Base-by-base conservation (phyloP, 805 yeast species). In the Candida montana region DNA sequence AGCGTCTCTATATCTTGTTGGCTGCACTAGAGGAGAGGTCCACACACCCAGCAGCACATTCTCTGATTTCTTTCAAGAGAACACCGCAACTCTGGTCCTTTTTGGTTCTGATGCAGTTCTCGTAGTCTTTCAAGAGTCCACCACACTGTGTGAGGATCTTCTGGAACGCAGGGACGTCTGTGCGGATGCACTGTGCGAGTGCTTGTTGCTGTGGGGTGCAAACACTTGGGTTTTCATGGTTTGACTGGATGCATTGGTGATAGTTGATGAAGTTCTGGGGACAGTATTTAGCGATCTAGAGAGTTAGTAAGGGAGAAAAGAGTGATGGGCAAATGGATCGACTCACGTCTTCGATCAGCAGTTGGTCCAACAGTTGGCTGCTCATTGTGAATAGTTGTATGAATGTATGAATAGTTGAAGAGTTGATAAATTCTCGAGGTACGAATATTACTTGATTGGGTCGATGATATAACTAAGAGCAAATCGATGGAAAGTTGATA, bases 251-350 rank as follows among this genome's bases (percentile, higher is more conserved):
- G 56, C 95, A 86, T 53, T 76, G 77, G 60, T 86, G 91, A 59
- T 81, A 86, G 21, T 72, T 75, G 42, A 85, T 63, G 49, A 86
- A 85, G 54, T 79, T 74, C 46, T 75, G 78, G 0, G 95, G 93
- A 58, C 95, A 86, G 54, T 71, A 67, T 41, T 77, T 72, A 12
- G 95, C 89, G 43, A 83, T 77, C 73, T 68, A 18, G 10, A 31
- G 21, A 20, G 20, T 19, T 18, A 15, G n/a, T 28, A 16, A 13
- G 5, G 13, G 3, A 21, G 21, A 23, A 23, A 21, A 20, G 20
- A 6, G n/a, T n/a, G n/a, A n/a, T n/a, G n/a, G n/a, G n/a, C n/a
- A n/a, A n/a, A n/a, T n/a, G n/a, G n/a, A n/a, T n/a, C n/a, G 13
- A 61, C 72, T 47, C 45, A 72, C 83, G 54, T 86, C 95, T 47